Evolutionary conservation across 345 rosid genomes (phyloP).

Genomic region (Eucalyptus viminalis): DNA sequence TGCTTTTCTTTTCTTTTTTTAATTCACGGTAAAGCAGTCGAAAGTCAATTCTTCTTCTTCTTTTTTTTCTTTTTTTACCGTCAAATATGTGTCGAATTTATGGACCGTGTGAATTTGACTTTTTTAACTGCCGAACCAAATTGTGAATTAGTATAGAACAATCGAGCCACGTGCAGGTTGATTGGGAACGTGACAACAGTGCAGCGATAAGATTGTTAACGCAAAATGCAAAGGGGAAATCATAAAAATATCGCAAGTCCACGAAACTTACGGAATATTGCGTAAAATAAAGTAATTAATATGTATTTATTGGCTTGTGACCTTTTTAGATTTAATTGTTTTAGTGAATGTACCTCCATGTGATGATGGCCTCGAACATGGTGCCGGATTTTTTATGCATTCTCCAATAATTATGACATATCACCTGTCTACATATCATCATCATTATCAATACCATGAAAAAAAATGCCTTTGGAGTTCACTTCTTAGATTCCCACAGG

Average conservation of each 20-base stretch:
- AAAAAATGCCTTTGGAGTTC: not conserved
- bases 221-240: not conserved
- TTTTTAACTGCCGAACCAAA: not conserved
- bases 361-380: not conserved
- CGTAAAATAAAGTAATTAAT: not conserved
- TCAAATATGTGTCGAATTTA: not conserved
- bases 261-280: not conserved
- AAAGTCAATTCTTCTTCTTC: not conserved
- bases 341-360: not conserved
- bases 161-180: not conserved
- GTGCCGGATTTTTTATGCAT: not conserved
- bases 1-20: not conserved
- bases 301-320: not conserved
- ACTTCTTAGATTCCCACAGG: not conserved
- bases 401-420: not conserved
- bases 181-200: not conserved
- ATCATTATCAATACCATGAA: not conserved
- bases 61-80: not conserved
- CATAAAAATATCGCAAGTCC: too few relatives aligned
- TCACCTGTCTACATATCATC: not conserved
- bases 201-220: not conserved
- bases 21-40: not conserved
- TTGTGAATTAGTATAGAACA: not conserved
- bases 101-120: not conserved
- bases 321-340: not conserved